Percentiles rank a stretch among this genome's conserved stretches.
Conservation (phyloP, 2,329 filamentous ascomycete species). For the Dendryphion nanum region DNA sequence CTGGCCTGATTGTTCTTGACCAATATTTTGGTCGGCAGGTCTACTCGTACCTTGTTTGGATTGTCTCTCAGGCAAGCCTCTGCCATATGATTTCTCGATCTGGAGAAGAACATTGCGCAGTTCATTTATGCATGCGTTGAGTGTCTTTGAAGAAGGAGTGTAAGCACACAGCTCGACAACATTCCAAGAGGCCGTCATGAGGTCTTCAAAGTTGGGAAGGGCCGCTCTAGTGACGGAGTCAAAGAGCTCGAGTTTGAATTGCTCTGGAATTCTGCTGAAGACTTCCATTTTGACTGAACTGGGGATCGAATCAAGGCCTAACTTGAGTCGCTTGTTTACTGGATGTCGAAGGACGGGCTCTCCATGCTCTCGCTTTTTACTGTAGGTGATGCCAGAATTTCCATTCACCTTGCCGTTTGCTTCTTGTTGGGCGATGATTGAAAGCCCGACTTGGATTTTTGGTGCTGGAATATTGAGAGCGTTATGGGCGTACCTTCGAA, state of each 20-base stretch:
- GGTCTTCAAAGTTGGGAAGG: slow-evolving; percentile 29
- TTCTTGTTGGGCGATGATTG: neutral
- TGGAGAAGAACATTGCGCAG: no score
- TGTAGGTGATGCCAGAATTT: neutral
- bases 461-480: slow-evolving; percentile 7
- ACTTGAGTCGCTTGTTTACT: slow-evolving; percentile 23
- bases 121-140: no score
- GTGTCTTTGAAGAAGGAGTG: no score
- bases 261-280: slow-evolving; percentile 20
- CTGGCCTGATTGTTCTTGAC: no score
- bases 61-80: no score
- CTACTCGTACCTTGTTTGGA: no score
- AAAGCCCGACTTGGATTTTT: no score
- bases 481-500: slow-evolving; percentile 19
- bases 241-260: slow-evolving; percentile 28
- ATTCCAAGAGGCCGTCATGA: slow-evolving; percentile 34
- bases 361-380: slow-evolving; percentile 5
- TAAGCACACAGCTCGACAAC: no score
- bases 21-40: no score
- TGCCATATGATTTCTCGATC: no score
- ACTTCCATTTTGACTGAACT: slow-evolving; percentile 19
- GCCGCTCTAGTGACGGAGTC: slow-evolving; percentile 22
- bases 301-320: slow-evolving; percentile 21
- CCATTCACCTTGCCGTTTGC: neutral
- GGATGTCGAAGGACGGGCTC: slow-evolving; percentile 18